phyloP scores from a whole-genome alignment of 768 basidiomycete genomes.

The Trametes cinnabarina region DNA sequence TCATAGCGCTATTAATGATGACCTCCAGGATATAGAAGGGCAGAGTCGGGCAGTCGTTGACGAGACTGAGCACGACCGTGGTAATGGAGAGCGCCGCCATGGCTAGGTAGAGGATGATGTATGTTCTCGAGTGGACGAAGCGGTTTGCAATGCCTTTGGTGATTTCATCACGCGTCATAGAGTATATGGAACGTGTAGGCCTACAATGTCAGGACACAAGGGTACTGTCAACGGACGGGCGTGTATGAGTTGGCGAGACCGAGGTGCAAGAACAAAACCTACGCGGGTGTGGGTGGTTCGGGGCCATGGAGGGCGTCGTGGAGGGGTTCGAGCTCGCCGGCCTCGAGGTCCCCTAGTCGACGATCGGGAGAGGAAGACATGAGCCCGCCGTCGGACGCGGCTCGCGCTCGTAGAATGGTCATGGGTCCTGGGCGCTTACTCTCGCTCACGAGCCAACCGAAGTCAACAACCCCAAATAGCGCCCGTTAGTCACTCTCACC shows the following conservation, averaged over 20 bases:
- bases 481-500: conserved; percentile 9
- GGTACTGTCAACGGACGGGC: conserved; percentile 23
- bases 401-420: conserved; percentile 16
- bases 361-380: conserved; percentile 29
- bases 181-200: conserved; percentile 78
- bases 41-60: conserved; percentile 82
- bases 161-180: conserved; percentile 80
- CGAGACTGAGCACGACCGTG: conserved; percentile 79
- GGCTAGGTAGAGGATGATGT: conserved; percentile 83
- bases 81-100: conserved; percentile 88
- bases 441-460: background rate
- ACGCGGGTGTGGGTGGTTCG: conserved; percentile 22
- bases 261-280: conserved; percentile 15
- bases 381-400: conserved; percentile 10
- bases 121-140: conserved; percentile 83
- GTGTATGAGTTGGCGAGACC: conserved; percentile 20
- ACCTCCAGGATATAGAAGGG: conserved; percentile 88
- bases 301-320: conserved; percentile 20
- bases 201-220: conserved; percentile 37
- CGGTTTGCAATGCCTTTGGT: conserved; percentile 84
- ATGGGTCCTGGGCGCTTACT: conserved; percentile 12
- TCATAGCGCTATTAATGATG: conserved; percentile 89
- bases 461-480: conserved; percentile 36
- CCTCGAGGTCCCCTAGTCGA: conserved; percentile 30
- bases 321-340: conserved; percentile 32